Evolutionary conservation across 2,329 filamentous ascomycete genomes (phyloP).

Genomic region (Zymoseptoria passerinii): DNA sequence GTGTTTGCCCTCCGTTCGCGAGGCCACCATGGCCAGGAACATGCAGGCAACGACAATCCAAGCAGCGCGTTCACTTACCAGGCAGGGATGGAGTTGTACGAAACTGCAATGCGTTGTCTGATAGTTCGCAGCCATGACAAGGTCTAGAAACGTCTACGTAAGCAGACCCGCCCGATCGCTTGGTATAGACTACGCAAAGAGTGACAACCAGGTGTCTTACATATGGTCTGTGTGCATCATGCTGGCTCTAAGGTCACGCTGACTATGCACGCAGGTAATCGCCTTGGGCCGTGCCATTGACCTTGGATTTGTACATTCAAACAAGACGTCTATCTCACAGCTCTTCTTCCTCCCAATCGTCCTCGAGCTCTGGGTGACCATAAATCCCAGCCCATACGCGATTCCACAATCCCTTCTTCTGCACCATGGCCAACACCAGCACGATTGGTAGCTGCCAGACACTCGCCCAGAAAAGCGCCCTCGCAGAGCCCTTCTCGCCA

Average conservation of each 20-base stretch:
- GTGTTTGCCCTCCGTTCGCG: not conserved
- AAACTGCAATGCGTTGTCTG: not conserved
- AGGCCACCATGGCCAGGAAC: not conserved
- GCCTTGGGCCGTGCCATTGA: not conserved
- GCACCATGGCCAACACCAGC: slow-evolving; percentile 79
- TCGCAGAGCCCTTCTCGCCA: slow-evolving; percentile 70
- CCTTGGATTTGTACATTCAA: not conserved
- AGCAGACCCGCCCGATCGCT: too few species aligned
- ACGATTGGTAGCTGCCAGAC: slow-evolving; percentile 91
- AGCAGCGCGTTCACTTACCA: not conserved
- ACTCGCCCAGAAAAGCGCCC: slow-evolving; percentile 90
- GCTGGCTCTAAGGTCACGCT: not conserved
- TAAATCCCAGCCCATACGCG: slow-evolving; percentile 64
- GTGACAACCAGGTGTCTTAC: too few species aligned
- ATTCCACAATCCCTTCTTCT: slow-evolving; percentile 89
- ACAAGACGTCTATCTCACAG: not conserved
- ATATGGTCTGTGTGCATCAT: not conserved
- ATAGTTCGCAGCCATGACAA: not conserved
- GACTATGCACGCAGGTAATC: not conserved
- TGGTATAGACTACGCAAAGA: too few species aligned
- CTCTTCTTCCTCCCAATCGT: slow-evolving; percentile 47
- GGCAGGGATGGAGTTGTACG: not conserved
- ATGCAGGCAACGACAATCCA: not conserved
- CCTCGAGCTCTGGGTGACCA: slow-evolving; percentile 48
- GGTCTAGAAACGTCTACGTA: too few species aligned